Evolutionary conservation across 2,329 filamentous ascomycete genomes (phyloP).

Genomic region (Chaetomiaceae sp.): DNA sequence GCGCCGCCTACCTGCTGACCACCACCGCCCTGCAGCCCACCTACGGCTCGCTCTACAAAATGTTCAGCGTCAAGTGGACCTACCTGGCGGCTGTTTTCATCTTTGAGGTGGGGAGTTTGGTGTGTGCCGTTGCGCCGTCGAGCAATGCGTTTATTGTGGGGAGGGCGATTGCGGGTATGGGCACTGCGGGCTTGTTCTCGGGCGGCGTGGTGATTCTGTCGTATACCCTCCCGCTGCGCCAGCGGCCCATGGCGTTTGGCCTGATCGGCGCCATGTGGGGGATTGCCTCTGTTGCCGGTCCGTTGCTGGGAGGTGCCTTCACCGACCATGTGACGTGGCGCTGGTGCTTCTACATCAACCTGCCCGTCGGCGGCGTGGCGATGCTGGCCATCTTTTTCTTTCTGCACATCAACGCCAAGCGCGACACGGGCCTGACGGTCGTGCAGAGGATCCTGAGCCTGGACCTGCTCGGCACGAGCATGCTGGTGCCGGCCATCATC

Average conservation of each 20-base stretch:
- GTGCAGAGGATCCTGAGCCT: constrained; percentile 39
- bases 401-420: constrained; percentile 27
- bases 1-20: constrained; percentile 45
- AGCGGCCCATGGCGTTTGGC: constrained; percentile 51
- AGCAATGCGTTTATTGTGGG: constrained; percentile 49
- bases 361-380: constrained; percentile 26
- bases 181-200: constrained; percentile 47
- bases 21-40: constrained; percentile 46
- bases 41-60: constrained; percentile 47
- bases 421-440: constrained; percentile 33
- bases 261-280: constrained; percentile 53
- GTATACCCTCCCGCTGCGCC: constrained; percentile 47
- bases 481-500: constrained; percentile 49
- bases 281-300: constrained; percentile 45
- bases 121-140: constrained; percentile 40
- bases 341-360: constrained; percentile 48
- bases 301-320: constrained; percentile 47
- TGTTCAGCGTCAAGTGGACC: constrained; percentile 44
- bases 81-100: constrained; percentile 37
- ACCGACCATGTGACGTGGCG: constrained; percentile 47
- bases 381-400: constrained; percentile 26
- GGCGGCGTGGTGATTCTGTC: constrained; percentile 46
- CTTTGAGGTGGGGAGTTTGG: constrained; percentile 32
- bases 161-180: constrained; percentile 47
- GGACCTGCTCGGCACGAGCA: constrained; percentile 45